Evolutionary conservation across 768 basidiomycete species (phyloP).

Genomic region (Tulasnella sp.): DNA sequence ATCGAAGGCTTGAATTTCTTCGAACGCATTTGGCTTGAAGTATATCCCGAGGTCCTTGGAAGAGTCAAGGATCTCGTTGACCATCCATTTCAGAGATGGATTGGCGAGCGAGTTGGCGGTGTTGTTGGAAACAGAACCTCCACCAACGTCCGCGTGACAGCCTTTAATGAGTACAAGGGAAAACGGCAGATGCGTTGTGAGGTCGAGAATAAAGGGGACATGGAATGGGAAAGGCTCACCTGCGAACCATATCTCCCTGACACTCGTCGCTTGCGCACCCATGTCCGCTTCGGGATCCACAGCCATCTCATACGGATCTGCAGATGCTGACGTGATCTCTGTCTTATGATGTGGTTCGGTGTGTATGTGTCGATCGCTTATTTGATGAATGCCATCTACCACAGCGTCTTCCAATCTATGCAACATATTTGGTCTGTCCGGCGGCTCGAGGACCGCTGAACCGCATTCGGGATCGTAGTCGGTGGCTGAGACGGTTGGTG

Average conservation of each 20-base stretch:
- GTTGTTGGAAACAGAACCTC: constrained; percentile 4
- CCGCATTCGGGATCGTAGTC: constrained; percentile 1
- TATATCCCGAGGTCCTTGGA: not conserved
- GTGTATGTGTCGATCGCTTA: not conserved
- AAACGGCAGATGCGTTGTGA: not conserved
- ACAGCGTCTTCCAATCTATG: too few species aligned
- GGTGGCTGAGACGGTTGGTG: not conserved
- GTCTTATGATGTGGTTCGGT: not conserved
- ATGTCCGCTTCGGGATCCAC: not conserved
- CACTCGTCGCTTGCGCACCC: constrained; percentile 2
- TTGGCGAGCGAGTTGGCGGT: constrained; percentile 5
- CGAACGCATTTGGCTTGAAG: not conserved
- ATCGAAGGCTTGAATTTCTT: not conserved
- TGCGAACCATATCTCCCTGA: constrained; percentile 20
- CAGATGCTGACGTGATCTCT: not conserved
- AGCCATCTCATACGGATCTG: not conserved
- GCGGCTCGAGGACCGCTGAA: not conserved
- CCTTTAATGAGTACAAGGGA: not conserved
- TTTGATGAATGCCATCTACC: too few species aligned
- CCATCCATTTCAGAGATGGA: constrained; percentile 19
- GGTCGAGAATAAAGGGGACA: not conserved
- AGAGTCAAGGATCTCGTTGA: constrained; percentile 16
- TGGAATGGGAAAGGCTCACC: not conserved
- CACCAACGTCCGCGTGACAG: constrained; percentile 15
- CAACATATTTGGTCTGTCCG: not conserved